Evolutionary conservation across 139 green algal genomes (phyloP), one percentile per base, ranked within the genome.

Genomic region (Zygnema cylindricum): DNA sequence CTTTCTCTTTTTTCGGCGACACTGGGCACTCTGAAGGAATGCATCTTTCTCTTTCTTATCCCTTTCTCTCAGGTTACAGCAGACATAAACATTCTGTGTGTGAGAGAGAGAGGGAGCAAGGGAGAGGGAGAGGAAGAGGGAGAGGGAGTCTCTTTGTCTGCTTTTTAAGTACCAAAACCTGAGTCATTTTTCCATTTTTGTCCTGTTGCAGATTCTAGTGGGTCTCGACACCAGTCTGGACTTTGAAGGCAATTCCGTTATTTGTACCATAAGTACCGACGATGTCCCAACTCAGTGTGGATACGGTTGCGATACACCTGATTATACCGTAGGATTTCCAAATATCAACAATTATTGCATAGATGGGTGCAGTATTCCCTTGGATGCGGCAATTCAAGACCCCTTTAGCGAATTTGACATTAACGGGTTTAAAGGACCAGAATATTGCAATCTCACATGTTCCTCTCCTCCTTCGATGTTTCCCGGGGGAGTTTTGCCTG

Each of bases 321-420:
- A 91, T 75, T 87, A 95, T 35, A 54, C 43, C 0, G 1, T 23
- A 11, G 43, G 38, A 41, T 25, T 87, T 22, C 76, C 76, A 32
- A 69, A 77, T 22, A 54, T 76, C 57, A 43, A 77, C 54, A 0
- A 76, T 11, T 95, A 93, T 84, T 97, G 95, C 89, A 16, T 82
- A 30, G 55, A 93, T 0, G 93, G 95, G 39, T 96, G 95, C 87
- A 55, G 84, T n/a, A 81, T 94, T 22, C 89, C 94, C 76, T 22
- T 88, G 79, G 21, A 49, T 1, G n/a, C 76, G 3, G 1, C 0
- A 0, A 57, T 89, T 38, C 0, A 7, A 23, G 93, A 97, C 82
- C 94, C 95, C n/a, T 96, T 97, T 86, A 87, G 93, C 11, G 95
- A 97, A 84, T 95, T 94, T 81, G 89, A 91, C n/a, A 38, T 84